These are phyloP conservation scores for Fraxinus paxiana DNA, from an alignment of 305 asterid species.

Conservation along the genomic window DNA sequence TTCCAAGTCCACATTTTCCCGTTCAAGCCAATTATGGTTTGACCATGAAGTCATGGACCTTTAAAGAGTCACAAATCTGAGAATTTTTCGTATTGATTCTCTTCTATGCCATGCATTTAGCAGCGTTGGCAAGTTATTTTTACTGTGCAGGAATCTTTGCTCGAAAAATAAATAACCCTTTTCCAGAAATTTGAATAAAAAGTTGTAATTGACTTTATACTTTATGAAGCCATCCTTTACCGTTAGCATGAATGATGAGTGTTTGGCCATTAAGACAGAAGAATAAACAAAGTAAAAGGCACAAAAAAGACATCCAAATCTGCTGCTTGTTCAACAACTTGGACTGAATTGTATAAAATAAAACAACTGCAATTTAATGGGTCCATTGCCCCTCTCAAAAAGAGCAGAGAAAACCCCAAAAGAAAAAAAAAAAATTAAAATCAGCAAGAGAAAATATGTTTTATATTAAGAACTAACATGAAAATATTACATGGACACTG, in stretches of 20 bases:
- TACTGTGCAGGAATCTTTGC: conserved; percentile 22
- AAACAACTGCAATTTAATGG: background rate
- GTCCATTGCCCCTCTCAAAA: background rate
- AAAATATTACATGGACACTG: background rate
- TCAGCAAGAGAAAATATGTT: background rate
- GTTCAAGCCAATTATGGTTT: conserved; percentile 19
- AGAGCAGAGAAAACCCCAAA: background rate
- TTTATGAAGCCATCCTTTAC: conserved; percentile 19
- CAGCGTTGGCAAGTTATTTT: background rate
- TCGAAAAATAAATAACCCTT: conserved; percentile 15
- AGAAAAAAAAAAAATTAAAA: background rate
- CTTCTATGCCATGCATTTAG: conserved; percentile 25
- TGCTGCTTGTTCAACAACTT: background rate
- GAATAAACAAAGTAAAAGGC: conserved; percentile 28
- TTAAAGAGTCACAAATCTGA: conserved; percentile 5
- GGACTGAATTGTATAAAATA: background rate
- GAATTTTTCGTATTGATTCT: conserved; percentile 22
- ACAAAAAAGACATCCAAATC: conserved; percentile 19
- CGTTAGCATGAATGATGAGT: conserved; percentile 35
- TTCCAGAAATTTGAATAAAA: conserved; percentile 23
- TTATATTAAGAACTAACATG: background rate
- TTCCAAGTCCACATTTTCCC: conserved; percentile 23
- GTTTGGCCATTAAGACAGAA: conserved; percentile 24
- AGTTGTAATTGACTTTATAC: conserved; percentile 31
- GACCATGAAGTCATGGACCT: conserved; percentile 29